Conservation (phyloP, 2,329 filamentous ascomycete genomes). For the Colletotrichum sublineola region DNA sequence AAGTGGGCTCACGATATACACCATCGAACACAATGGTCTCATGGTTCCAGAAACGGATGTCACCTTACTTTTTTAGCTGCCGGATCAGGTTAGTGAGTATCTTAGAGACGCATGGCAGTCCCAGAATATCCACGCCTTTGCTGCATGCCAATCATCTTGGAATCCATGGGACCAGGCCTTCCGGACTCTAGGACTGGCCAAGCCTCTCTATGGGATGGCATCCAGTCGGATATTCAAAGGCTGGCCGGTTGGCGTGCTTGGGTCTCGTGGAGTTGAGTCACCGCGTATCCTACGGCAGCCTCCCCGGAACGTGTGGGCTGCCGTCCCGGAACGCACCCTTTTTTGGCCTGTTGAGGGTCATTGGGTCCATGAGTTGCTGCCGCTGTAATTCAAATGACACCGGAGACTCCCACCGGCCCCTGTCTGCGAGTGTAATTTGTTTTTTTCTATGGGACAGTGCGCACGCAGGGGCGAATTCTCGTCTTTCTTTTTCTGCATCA, state of each 20-base stretch:
- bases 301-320: not conserved
- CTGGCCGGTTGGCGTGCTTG: conserved; percentile 30
- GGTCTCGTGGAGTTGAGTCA: conserved; percentile 29
- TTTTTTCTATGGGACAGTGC: conserved; percentile 27
- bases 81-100: not conserved
- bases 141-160: conserved; percentile 7
- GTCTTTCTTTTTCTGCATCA: conserved; percentile 9
- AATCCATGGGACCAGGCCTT: conserved; percentile 1
- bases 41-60: not conserved
- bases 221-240: conserved; percentile 26
- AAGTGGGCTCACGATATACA: not conserved
- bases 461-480: conserved; percentile 18
- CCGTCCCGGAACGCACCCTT: not conserved
- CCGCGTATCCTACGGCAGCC: not conserved
- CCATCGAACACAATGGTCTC: not conserved
- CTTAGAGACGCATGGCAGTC: not conserved
- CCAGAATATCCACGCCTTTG: not conserved
- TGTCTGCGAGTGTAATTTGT: conserved; percentile 20
- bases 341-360: not conserved
- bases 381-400: conserved; percentile 30
- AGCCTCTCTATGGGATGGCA: conserved; percentile 25
- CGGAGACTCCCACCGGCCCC: conserved; percentile 23
- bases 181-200: not conserved
- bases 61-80: not conserved
- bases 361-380: conserved; percentile 14